Evolutionary conservation across 352 stramenopile species (phyloP), one percentile per base, ranked within the genome.

Genomic region (Blastocystis hominis): DNA sequence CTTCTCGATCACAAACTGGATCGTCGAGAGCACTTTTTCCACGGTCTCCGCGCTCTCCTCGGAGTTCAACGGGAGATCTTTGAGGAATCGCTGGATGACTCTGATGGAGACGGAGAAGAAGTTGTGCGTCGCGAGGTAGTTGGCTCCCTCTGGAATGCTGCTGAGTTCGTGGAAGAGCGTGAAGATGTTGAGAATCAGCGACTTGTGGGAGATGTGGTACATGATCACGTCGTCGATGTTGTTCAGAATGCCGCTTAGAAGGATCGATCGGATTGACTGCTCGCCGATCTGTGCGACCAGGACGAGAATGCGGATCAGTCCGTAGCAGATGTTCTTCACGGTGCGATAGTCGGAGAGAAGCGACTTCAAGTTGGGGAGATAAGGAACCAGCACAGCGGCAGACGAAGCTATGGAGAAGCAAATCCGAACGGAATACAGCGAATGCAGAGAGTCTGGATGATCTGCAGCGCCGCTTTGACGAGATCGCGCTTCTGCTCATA

Each of bases 311-410:
- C 62, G 72, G 17, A 68, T 84, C 24, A 84, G 40, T 4, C 47
- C 59, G 24, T 68, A 38, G 36, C 72, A 84, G 40, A 84, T 84
- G 24, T n/a, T 68, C 3, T 50, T 20, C 6, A 53, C 36, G 24
- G 53, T 68, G n/a, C n/a, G 15, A 53, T 84, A 84, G 15, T 84
- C 30, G 5, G 9, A 53, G 6, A 84, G 56, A 56, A 84, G 42
- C 15, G 53, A 64, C 20, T 84, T 38, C 13, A 84, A 42, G 34
- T 44, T 56, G 38, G 53, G 13, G 6, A 84, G 34, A 24, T 84
- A 84, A 24, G 53, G 72, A 54, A 84, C 54, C 9, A 84, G 50
- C n/a, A 53, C 62, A 47, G 72, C 59, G 40, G 72, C 72, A 20
- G 44, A 50, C 10, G 46, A 66, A 6, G 59, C 72, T 84, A 66